Base-by-base conservation (phyloP, 768 basidiomycete genomes). In the Serendipita sp. region DNA sequence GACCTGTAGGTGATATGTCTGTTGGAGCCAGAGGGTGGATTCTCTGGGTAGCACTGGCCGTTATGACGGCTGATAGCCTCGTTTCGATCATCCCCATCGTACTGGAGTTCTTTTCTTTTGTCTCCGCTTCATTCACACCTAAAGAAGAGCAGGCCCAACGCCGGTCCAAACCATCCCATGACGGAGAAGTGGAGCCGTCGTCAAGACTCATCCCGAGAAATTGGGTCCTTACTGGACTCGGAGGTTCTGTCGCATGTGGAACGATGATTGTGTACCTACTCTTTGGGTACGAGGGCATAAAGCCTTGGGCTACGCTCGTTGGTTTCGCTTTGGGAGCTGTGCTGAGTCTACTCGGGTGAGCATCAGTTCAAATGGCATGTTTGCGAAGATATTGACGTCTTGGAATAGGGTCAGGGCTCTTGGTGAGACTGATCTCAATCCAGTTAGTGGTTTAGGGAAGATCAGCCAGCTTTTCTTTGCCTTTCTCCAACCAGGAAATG, bases 11-110 rank as follows among this genome's bases (percentile, higher is more conserved):
- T 1, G 89, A 91, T 69, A 91, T 92, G 81, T 80, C 85, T 3
- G 80, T 80, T 66, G 95, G 95, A 46, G 86, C 92, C n/a, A 83
- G 94, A 63, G 91, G 91, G 38, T 95, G 92, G 92, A 92, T 95
- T 64, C 81, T 98, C n/a, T 98, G 95, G 95, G 81, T 86, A 24
- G 89, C 92, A 0, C 80, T 98, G 41, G 94, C 93, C 3, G 88
- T 95, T 70, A 97, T 98, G 95, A 91, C 87, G 73, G 82, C 92
- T 41, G 95, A 98, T 75, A 87, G 86, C 63, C 73, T 97, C 66
- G 80, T 97, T 44, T 92, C 91, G 8, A 83, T 98, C 32, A 68
- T 91, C 16, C 91, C 93, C 18, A 84, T 92, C 66, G 74, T 81
- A 46, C 72, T 78, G 63, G 85, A 86, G 65, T 83, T 81, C 64